Conservation (phyloP, 768 basidiomycete species). For the Rhizopogon rudus region DNA sequence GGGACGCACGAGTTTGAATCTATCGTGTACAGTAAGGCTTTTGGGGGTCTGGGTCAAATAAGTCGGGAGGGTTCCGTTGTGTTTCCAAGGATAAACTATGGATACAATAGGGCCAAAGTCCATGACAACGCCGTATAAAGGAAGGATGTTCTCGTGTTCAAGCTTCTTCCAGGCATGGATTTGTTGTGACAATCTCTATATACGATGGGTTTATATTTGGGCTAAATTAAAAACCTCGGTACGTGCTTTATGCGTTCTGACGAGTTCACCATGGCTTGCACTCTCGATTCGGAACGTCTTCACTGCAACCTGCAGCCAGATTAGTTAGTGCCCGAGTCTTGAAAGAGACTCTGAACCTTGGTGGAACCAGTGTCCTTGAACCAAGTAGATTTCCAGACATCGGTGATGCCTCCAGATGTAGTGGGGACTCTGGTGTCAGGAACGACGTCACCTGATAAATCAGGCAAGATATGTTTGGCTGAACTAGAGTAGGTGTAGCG, state of each 20-base stretch:
- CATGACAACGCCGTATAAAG: conserved; percentile 12
- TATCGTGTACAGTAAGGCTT: conserved; percentile 11
- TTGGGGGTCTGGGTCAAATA: conserved; percentile 10
- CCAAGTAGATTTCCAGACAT: conserved; percentile 5
- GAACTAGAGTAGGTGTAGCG: background rate
- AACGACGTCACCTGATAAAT: background rate
- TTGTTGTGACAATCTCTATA: conserved; percentile 14
- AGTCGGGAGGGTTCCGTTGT: conserved; percentile 11
- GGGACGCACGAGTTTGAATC: conserved; percentile 13
- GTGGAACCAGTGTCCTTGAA: background rate
- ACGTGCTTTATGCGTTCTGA: background rate
- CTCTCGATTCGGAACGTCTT: conserved; percentile 2
- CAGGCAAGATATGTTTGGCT: background rate
- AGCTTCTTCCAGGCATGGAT: conserved; percentile 16
- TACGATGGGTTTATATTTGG: background rate
- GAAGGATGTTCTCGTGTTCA: conserved; percentile 17
- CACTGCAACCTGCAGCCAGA: background rate
- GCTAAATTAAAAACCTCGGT: background rate
- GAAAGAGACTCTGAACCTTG: background rate
- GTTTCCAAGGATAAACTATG: conserved; percentile 16
- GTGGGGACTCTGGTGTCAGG: background rate
- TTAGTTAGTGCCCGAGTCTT: background rate
- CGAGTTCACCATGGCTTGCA: background rate
- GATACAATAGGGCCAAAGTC: conserved; percentile 17
- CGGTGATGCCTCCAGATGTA: conserved; percentile 1